Evolutionary conservation across 2,329 filamentous ascomycete genomes (phyloP), one percentile per base, ranked within the genome.

Genomic region (Endoconidiophora laricicola): DNA sequence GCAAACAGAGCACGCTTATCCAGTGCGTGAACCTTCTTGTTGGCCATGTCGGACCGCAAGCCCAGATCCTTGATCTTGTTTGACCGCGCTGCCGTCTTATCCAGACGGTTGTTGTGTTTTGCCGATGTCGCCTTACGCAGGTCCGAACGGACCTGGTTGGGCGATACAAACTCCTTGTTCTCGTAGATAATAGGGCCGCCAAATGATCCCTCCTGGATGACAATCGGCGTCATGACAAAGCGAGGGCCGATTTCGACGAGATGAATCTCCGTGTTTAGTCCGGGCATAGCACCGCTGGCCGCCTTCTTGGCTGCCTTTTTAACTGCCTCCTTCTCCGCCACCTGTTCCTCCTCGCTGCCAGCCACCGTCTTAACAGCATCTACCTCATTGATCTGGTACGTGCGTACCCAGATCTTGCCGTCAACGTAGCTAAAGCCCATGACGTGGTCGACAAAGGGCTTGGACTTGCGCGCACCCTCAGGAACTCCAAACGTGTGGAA

Each of bases 111-210:
- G 57, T 85, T 84, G 68, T 93, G 90, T 57, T 78, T 78, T 45
- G 78, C 75, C 0, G 88, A 86, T 70, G 86, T 87, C 57, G 75
- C 71, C 65, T 78, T 71, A 58, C 86, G 73, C 57, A 94, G 65
- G 56, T 96, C 91, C 39, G 86, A 73, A 57, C 91, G 75, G 56
- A 96, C 78, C 67, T 95, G 86, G 75, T 98, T 98, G 7, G 91
- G 91, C 57, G 83, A 91, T 49, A 98, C 85, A 60, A 94, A 98
- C 64, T 94, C 83, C 72, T 86, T 91, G 70, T 96, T 96, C 71
- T 96, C 86, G 68, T 94, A 98, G 61, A 98, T 93, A 56, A 96
- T 86, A 2, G 91, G 90, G 0, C 91, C 91, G 49, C 90, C 90
- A 58, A 98, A 96, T 54, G 84, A 88, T 41, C 86, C 87, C 63